Evolutionary conservation across 2,329 filamentous ascomycete species (phyloP).

Genomic region (Ophiostoma angusticollis): DNA sequence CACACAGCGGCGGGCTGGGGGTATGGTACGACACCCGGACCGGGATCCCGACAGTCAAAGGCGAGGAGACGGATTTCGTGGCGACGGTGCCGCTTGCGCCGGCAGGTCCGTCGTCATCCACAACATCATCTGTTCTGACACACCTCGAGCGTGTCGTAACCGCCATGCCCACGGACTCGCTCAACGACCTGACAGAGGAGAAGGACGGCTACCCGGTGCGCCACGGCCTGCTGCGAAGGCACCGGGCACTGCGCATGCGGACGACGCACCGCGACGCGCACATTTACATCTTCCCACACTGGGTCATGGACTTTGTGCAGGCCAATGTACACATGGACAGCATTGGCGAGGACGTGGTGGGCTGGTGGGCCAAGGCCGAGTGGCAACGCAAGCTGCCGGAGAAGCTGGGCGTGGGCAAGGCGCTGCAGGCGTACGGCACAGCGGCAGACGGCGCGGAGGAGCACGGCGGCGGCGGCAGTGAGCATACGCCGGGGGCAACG

Average conservation of each 20-base stretch:
- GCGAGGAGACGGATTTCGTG: slow-evolving; percentile 87
- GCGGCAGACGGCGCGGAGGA: too few species aligned
- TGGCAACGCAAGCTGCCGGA: slow-evolving; percentile 75
- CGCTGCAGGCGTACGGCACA: slow-evolving; percentile 32
- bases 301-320: slow-evolving; percentile 75
- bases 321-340: slow-evolving; percentile 74
- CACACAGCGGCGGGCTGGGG: slow-evolving; percentile 63
- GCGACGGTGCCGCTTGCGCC: slow-evolving; percentile 52
- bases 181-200: slow-evolving; percentile 71
- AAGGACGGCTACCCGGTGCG: slow-evolving; percentile 62
- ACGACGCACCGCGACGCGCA: slow-evolving; percentile 82
- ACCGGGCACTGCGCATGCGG: slow-evolving; percentile 66
- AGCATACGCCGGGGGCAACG: slow-evolving; percentile 17
- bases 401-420: slow-evolving; percentile 60
- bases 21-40: slow-evolving; percentile 84
- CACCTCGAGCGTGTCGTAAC: slow-evolving; percentile 69
- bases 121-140: slow-evolving; percentile 42
- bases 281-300: slow-evolving; percentile 85
- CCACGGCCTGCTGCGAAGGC: slow-evolving; percentile 59
- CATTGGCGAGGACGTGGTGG: slow-evolving; percentile 80
- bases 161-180: slow-evolving; percentile 75
- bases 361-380: slow-evolving; percentile 88
- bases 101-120: slow-evolving; percentile 24
- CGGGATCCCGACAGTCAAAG: slow-evolving; percentile 59
- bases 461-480: slow-evolving; percentile 17